Conservation (phyloP, 257 asterid species). For the Hygrophila difformis region DNA sequence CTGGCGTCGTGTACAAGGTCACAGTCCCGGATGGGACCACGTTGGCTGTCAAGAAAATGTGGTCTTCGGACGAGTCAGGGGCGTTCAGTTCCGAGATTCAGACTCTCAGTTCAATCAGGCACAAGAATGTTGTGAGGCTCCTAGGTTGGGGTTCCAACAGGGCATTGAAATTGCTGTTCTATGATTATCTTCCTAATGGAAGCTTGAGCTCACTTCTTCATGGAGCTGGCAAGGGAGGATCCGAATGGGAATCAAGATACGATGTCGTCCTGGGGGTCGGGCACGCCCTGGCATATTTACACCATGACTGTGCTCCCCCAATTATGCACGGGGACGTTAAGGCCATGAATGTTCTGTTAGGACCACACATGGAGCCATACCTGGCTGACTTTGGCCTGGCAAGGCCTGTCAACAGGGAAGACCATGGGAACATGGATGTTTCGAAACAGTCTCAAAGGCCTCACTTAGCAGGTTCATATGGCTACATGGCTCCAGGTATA, state of each 20-base stretch:
- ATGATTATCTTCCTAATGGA: conserved; percentile 89
- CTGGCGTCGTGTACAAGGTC: conserved; percentile 86
- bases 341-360: conserved; percentile 89
- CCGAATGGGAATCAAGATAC: conserved; percentile 83
- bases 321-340: conserved; percentile 96
- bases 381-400: conserved; percentile 95
- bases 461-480: conserved; percentile 88
- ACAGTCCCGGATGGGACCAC: conserved; percentile 55
- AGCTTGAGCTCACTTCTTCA: conserved; percentile 94
- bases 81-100: conserved; percentile 71
- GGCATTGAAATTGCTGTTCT: conserved; percentile 66
- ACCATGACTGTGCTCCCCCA: conserved; percentile 89
- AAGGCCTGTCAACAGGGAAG: conserved; percentile 35
- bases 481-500: conserved; percentile 98
- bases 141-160: conserved; percentile 87
- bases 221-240: conserved; percentile 75
- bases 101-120: conserved; percentile 81
- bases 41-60: conserved; percentile 87
- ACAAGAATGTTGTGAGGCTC: conserved; percentile 84
- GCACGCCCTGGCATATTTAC: conserved; percentile 82
- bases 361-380: conserved; percentile 69
- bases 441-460: conserved; percentile 59
- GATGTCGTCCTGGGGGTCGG: conserved; percentile 72
- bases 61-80: conserved; percentile 81
- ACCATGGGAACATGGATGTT: conserved; percentile 20